Conservation (phyloP, 768 basidiomycete species). For the Inosperma sp. region DNA sequence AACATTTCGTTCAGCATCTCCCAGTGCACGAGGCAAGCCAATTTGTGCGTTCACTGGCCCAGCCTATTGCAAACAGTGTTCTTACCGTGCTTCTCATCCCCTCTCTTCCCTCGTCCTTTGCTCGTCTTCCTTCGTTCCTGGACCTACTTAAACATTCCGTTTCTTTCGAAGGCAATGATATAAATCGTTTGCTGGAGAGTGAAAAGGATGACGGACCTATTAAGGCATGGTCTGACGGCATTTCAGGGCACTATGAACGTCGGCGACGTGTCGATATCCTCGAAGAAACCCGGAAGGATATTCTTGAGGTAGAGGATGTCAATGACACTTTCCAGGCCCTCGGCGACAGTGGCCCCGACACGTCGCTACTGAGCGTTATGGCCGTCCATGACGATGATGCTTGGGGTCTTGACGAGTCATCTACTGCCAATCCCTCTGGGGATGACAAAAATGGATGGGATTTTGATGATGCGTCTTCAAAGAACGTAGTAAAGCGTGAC, state of each 20-base stretch:
- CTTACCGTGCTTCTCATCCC: conserved; percentile 65
- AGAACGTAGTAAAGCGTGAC: conserved; percentile 21
- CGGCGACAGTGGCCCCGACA: conserved; percentile 30
- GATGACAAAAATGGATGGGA: conserved; percentile 30
- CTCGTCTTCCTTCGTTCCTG: conserved; percentile 58
- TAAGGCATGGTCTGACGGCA: conserved; percentile 61
- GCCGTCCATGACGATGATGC: conserved; percentile 32
- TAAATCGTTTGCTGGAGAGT: conserved; percentile 47
- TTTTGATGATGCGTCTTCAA: conserved; percentile 11
- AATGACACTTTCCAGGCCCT: conserved; percentile 41
- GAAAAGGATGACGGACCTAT: conserved; percentile 49
- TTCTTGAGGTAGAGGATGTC: conserved; percentile 41
- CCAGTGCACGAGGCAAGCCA: conserved; percentile 41
- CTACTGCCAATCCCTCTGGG: conserved; percentile 25
- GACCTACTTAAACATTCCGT: conserved; percentile 53
- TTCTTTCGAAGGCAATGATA: conserved; percentile 56
- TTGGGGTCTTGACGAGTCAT: conserved; percentile 30
- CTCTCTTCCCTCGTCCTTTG: conserved; percentile 62
- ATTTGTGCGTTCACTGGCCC: conserved; percentile 57
- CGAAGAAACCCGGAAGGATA: conserved; percentile 52
- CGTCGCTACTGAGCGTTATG: conserved; percentile 27
- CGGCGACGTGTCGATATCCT: conserved; percentile 64
- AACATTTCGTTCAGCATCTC: conserved; percentile 52
- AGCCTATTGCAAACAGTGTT: conserved; percentile 54
- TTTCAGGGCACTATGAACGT: conserved; percentile 74